Base-by-base conservation (phyloP, 2,329 filamentous ascomycete genomes). In the Didymellaceae sp. region DNA sequence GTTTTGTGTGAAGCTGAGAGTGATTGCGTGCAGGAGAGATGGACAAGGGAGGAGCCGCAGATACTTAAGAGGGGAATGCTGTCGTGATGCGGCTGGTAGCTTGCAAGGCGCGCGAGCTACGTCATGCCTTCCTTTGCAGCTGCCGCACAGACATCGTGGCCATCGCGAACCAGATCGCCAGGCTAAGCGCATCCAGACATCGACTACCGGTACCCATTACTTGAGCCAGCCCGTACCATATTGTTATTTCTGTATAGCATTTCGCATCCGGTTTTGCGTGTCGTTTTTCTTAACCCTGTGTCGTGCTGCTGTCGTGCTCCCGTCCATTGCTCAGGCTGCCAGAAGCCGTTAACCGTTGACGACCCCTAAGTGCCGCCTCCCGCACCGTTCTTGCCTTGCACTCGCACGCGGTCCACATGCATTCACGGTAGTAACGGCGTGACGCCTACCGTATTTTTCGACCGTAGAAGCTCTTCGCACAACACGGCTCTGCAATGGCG, bases 1-100 rank as follows among this genome's bases (percentile, higher is more conserved):
- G 10, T 44, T 40, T 54, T 41, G 21, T 41, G 34, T 57, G 43
- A 45, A 48, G 41, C 40, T 32, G 52, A 17, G 37, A 40, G 43
- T 20, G 32, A 49, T 38, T 32, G 35, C 50, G 37, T 55, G 32
- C 26, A 53, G 49, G 37, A 51, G 28, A 16, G 39, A 24, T 14
- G 37, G 33, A 11, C 45, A 28, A 28, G 45, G 45, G 35, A 47
- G 34, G 37, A 54, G 40, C 28, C 26, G 41, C 42, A 42, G 57
- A n/a, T 67, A 65, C 59, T 66, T 65, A 60, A 58, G 58, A 50
- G 61, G 63, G 64, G 59, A 59, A 41, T 8, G 39, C 31, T 46
- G 33, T 49, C 32, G 44, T 50, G 45, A 51, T 51, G 46, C 58
- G 57, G 39, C 45, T 43, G 31, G 38, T n/a, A 49, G 32, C 39